Conservation (phyloP, 2,329 filamentous ascomycete species). For the Kalmusia sp. region DNA sequence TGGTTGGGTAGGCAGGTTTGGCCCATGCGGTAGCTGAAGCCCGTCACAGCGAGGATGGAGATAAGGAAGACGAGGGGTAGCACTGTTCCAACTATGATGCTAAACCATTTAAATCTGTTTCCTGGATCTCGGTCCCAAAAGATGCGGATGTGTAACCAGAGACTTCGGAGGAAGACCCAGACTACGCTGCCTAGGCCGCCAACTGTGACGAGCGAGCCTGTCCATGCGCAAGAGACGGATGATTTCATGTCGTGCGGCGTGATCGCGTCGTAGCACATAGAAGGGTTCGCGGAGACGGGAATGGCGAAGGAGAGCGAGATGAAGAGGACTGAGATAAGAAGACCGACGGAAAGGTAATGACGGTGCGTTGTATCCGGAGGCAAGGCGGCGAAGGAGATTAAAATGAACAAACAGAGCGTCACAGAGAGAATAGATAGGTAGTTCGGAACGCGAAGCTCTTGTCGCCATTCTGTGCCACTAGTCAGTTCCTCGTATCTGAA, state of each 20-base stretch:
- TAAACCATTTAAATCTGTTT: conserved; percentile 34
- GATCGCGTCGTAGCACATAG: conserved; percentile 81
- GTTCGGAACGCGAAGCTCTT: conserved; percentile 63
- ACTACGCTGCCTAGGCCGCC: conserved; percentile 81
- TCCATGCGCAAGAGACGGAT: conserved; percentile 77
- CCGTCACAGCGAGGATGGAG: conserved; percentile 35
- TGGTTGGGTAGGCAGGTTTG: conserved; percentile 45
- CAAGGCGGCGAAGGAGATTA: conserved; percentile 78
- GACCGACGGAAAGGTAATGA: conserved; percentile 84
- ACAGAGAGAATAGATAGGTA: conserved; percentile 78
- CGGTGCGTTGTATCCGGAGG: conserved; percentile 84
- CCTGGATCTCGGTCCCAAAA: conserved; percentile 46
- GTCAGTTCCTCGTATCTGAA: neutral
- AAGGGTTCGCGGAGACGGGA: conserved; percentile 74
- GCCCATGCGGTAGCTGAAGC: conserved; percentile 50
- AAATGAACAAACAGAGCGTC: conserved; percentile 73
- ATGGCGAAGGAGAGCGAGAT: conserved; percentile 89
- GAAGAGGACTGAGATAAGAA: conserved; percentile 72
- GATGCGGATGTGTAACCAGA: conserved; percentile 49
- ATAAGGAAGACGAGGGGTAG: conserved; percentile 40
- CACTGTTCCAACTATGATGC: conserved; percentile 37
- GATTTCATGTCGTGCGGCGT: conserved; percentile 85
- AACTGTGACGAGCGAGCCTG: conserved; percentile 77
- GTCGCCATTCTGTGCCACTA: conserved; percentile 23
- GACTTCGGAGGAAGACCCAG: conserved; percentile 63